phyloP scores from a whole-genome alignment of 2,329 filamentous ascomycete species.

The Elsinoe ampelina region DNA sequence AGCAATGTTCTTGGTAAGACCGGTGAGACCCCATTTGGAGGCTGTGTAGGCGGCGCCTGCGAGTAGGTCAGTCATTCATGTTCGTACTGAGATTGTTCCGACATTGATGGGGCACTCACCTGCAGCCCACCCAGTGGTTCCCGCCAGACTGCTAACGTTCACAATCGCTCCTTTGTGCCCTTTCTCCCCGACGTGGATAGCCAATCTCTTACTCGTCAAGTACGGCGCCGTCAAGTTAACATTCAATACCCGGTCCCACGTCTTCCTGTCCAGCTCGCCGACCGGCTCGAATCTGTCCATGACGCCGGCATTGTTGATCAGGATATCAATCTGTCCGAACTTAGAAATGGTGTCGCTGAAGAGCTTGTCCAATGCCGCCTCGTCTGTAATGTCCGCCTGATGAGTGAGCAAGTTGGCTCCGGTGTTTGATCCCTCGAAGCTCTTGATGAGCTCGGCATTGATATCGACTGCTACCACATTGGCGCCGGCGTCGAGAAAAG shows the following conservation, averaged over 20 bases:
- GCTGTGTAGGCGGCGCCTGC: constrained; percentile 43
- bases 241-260: constrained; percentile 47
- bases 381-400: constrained; percentile 31
- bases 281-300: constrained; percentile 49
- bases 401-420: constrained; percentile 24
- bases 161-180: constrained; percentile 41
- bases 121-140: constrained; percentile 33
- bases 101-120: constrained; percentile 24
- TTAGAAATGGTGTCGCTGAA: constrained; percentile 28
- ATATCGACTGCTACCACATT: constrained; percentile 31
- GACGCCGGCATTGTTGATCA: constrained; percentile 41
- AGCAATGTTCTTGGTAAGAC: constrained; percentile 50
- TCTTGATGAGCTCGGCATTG: constrained; percentile 24
- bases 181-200: constrained; percentile 40
- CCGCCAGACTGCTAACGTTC: constrained; percentile 44
- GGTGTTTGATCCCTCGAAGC: constrained; percentile 21
- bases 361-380: constrained; percentile 29
- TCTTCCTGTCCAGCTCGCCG: constrained; percentile 35
- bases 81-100: background rate
- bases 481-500: constrained; percentile 25
- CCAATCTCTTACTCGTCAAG: constrained; percentile 42
- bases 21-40: constrained; percentile 46
- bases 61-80: constrained; percentile 9
- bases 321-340: constrained; percentile 46
- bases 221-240: constrained; percentile 50